Evolutionary conservation across 2,329 filamentous ascomycete species (phyloP).

Genomic region (Chaetomium olivaceum): DNA sequence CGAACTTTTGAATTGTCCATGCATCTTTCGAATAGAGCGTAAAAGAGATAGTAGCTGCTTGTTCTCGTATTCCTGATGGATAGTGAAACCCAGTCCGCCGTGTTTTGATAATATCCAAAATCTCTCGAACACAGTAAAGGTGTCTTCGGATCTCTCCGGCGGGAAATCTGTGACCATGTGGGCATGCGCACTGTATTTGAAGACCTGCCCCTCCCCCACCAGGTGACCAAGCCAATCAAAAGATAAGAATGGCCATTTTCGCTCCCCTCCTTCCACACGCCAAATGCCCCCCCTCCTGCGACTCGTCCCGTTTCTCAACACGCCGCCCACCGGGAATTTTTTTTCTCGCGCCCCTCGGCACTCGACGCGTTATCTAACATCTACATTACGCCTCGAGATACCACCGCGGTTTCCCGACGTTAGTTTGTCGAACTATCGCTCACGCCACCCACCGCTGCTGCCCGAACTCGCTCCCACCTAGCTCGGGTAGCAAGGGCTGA

Average conservation of each 20-base stretch:
- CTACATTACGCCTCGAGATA: slow-evolving; percentile 1
- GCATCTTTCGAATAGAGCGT: background rate
- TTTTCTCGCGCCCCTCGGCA: slow-evolving; percentile 17
- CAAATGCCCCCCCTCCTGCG: slow-evolving; percentile 20
- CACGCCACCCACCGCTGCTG: slow-evolving; percentile 15
- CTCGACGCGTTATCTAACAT: slow-evolving; percentile 25
- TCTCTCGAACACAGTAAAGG: background rate
- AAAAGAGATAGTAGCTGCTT: too few species aligned
- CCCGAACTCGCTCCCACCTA: slow-evolving; percentile 19
- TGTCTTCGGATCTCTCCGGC: background rate
- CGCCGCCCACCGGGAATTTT: slow-evolving; percentile 20
- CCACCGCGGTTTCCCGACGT: background rate
- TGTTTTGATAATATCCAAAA: background rate
- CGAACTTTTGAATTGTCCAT: background rate
- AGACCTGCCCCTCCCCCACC: slow-evolving; percentile 29
- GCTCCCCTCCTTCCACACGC: slow-evolving; percentile 25
- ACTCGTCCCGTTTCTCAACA: slow-evolving; percentile 24
- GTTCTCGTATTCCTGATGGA: background rate
- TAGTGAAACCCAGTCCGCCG: background rate
- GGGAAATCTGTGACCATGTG: background rate
- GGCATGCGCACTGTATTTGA: slow-evolving; percentile 11
- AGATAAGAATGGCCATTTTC: slow-evolving; percentile 31
- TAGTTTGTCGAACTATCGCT: slow-evolving; percentile 2
- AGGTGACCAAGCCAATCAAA: slow-evolving; percentile 29
- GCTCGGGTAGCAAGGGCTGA: slow-evolving; percentile 24